Evolutionary conservation across 2,329 filamentous ascomycete species (phyloP).

Genomic region (Cadophora malorum): DNA sequence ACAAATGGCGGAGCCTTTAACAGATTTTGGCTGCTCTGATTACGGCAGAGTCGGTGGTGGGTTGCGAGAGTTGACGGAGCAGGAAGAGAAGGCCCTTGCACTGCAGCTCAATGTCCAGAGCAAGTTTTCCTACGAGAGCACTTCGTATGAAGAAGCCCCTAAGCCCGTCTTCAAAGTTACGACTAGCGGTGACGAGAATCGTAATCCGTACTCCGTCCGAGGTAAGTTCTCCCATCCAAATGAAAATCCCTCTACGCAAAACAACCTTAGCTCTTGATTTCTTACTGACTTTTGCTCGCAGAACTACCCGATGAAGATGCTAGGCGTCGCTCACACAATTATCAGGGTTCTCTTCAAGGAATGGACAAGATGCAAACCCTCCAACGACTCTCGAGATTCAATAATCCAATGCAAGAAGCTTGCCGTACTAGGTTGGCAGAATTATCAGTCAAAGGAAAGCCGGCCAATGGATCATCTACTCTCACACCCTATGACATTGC

Average conservation of each 20-base stretch:
- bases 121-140: background rate
- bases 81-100: background rate
- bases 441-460: constrained; percentile 35
- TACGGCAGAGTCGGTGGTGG: background rate
- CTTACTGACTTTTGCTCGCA: background rate
- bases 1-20: background rate
- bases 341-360: constrained; percentile 30
- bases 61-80: background rate
- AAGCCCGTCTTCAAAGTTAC: constrained; percentile 2
- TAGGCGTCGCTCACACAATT: constrained; percentile 3
- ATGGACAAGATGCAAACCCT: constrained; percentile 45
- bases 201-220: constrained; percentile 1
- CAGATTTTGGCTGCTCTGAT: background rate
- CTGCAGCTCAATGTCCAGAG: constrained; percentile 8
- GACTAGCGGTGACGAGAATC: constrained; percentile 16
- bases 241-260: no score
- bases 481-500: constrained; percentile 14
- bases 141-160: background rate
- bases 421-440: constrained; percentile 39
- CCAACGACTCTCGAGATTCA: constrained; percentile 42
- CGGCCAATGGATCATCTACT: background rate
- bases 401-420: constrained; percentile 41
- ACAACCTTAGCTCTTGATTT: background rate
- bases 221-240: background rate
- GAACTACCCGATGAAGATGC: constrained; percentile 3